These are phyloP conservation scores for Nemania serpens DNA, from an alignment of 2,329 filamentous ascomycete genomes.

Conservation along the genomic window DNA sequence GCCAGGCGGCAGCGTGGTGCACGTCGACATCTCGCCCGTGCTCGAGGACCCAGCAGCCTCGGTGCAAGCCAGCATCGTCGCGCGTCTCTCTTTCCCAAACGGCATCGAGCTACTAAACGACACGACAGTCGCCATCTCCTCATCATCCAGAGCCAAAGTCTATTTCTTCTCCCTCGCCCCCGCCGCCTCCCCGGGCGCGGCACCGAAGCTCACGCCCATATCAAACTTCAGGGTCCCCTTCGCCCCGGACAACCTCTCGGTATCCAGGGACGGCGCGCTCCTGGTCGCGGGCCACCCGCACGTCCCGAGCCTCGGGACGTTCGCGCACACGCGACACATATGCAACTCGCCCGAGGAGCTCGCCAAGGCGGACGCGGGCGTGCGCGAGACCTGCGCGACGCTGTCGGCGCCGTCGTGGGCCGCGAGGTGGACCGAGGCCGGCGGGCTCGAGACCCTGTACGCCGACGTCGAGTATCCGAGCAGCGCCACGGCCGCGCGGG, in stretches of 20 bases:
- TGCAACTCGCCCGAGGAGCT: slow-evolving; percentile 42
- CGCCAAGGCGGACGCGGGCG: slow-evolving; percentile 30
- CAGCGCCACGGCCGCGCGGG: slow-evolving; percentile 42
- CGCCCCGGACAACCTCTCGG: slow-evolving; percentile 48
- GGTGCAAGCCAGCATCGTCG: slow-evolving; percentile 37
- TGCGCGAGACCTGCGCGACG: slow-evolving; percentile 31
- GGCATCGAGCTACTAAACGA: slow-evolving; percentile 48
- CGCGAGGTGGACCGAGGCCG: slow-evolving; percentile 43
- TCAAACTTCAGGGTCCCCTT: slow-evolving; percentile 42
- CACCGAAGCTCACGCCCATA: slow-evolving; percentile 26
- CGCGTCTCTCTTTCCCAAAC: slow-evolving; percentile 47
- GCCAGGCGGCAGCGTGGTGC: slow-evolving; percentile 44
- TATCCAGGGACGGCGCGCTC: slow-evolving; percentile 40
- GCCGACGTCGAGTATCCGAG: slow-evolving; percentile 42
- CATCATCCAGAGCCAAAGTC: slow-evolving; percentile 39
- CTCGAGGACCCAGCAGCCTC: slow-evolving; percentile 22
- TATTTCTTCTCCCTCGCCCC: slow-evolving; percentile 39
- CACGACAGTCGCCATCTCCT: slow-evolving; percentile 46
- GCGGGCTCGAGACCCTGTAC: slow-evolving; percentile 43
- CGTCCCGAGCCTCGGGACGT: slow-evolving; percentile 40
- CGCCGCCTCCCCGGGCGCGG: background rate
- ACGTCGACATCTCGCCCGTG: slow-evolving; percentile 39
- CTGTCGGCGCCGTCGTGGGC: slow-evolving; percentile 37
- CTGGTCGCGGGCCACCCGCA: slow-evolving; percentile 49
- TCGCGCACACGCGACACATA: slow-evolving; percentile 40